phyloP scores from a whole-genome alignment of 2,329 filamentous ascomycete genomes.

The Trichoderma simmonsii region DNA sequence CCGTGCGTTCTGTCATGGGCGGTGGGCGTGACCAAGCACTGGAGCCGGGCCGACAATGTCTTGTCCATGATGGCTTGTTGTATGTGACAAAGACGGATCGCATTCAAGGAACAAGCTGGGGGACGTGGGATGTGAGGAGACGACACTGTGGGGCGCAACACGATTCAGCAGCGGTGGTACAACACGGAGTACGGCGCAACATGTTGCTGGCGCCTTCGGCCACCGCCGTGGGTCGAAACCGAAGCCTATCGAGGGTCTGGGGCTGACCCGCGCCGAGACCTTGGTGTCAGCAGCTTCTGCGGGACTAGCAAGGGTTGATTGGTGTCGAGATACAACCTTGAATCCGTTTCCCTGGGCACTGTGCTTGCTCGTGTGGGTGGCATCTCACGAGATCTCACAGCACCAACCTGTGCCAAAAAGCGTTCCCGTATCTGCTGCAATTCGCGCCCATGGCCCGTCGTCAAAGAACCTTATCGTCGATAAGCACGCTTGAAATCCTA shows the following conservation, averaged over 20 bases:
- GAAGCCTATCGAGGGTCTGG: constrained; percentile 18
- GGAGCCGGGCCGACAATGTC: constrained; percentile 16
- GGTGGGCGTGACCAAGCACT: constrained; percentile 6
- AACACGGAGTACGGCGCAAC: constrained; percentile 15
- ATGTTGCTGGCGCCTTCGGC: constrained; percentile 19
- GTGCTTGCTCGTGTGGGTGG: constrained; percentile 7
- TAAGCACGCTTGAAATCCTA: constrained; percentile 1
- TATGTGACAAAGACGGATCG: neutral
- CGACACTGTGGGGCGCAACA: constrained; percentile 12
- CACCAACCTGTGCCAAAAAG: neutral
- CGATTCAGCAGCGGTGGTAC: constrained; percentile 17
- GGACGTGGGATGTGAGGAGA: constrained; percentile 11
- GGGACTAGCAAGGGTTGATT: constrained; percentile 16
- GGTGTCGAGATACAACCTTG: constrained; percentile 6
- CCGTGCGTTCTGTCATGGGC: constrained; percentile 1
- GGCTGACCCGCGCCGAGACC: constrained; percentile 16
- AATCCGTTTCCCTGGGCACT: constrained; percentile 13
- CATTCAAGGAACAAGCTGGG: constrained; percentile 5
- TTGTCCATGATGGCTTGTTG: neutral
- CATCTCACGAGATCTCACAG: constrained; percentile 13
- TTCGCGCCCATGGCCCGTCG: neutral
- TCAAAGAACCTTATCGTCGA: constrained; percentile 14
- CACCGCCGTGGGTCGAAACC: constrained; percentile 14
- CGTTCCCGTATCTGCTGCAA: neutral
- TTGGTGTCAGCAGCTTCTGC: constrained; percentile 18